phyloP scores from a whole-genome alignment of 2,329 filamentous ascomycete species.

The Monilinia vaccinii-corymbosi region DNA sequence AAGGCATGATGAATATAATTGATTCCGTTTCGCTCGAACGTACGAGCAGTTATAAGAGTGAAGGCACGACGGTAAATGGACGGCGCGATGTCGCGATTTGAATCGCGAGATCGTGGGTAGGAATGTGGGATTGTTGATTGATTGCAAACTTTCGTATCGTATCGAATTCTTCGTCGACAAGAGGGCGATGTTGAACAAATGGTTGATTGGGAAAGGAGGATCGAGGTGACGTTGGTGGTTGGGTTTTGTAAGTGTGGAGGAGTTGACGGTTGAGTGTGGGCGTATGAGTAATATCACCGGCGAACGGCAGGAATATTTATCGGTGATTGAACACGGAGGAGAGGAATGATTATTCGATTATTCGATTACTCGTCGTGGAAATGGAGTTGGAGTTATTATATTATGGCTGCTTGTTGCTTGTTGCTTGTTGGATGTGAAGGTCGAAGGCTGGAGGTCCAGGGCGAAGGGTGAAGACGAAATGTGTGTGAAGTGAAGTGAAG shows the following conservation, averaged over 20 bases:
- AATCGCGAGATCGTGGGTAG: slow-evolving; percentile 17
- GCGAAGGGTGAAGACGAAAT: too few species aligned
- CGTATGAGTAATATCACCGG: not conserved
- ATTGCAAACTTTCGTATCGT: not conserved
- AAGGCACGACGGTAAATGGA: slow-evolving; percentile 23
- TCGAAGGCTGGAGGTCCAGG: too few species aligned
- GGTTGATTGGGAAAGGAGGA: not conserved
- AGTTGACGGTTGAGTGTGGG: not conserved
- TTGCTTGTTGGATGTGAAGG: too few species aligned
- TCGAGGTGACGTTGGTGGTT: not conserved
- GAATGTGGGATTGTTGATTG: slow-evolving; percentile 1
- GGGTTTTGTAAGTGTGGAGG: not conserved
- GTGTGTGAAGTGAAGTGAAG: too few species aligned
- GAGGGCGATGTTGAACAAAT: not conserved
- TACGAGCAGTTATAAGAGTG: slow-evolving; percentile 23
- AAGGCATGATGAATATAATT: slow-evolving; percentile 57
- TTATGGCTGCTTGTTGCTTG: too few species aligned
- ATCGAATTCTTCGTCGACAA: not conserved
- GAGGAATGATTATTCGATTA: too few species aligned
- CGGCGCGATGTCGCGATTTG: slow-evolving; percentile 28
- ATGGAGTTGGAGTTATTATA: too few species aligned
- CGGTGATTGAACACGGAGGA: too few species aligned
- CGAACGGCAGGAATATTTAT: not conserved
- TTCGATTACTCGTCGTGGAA: too few species aligned
- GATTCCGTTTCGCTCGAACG: slow-evolving; percentile 23